phyloP scores from a whole-genome alignment of 768 basidiomycete genomes.

The Tylopilus subfusipes region DNA sequence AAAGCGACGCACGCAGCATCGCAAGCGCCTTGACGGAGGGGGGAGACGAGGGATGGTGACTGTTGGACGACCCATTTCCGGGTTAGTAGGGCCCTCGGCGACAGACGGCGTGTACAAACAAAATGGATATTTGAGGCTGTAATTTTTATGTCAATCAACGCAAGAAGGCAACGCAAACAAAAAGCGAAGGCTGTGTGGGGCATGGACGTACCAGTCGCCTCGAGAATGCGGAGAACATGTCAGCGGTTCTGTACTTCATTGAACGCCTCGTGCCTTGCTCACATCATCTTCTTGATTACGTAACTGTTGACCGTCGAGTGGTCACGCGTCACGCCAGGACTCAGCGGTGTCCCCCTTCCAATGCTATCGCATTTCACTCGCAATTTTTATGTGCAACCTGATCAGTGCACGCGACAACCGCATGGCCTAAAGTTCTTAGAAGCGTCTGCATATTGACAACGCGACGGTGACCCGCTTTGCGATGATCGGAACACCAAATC shows the following conservation, averaged over 20 bases:
- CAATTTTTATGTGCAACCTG: not conserved
- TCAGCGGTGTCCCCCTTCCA: no score
- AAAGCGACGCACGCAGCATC: constrained; percentile 56
- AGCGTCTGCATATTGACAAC: not conserved
- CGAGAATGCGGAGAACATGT: constrained; percentile 39
- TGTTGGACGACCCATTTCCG: constrained; percentile 23
- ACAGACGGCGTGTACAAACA: constrained; percentile 39
- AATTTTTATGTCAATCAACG: not conserved
- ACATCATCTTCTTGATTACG: not conserved
- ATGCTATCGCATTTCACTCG: not conserved
- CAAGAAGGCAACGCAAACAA: not conserved
- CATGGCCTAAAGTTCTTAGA: constrained; percentile 5
- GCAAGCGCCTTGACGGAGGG: constrained; percentile 60
- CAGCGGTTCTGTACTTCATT: not conserved
- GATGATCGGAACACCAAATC: constrained; percentile 10
- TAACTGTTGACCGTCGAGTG: not conserved
- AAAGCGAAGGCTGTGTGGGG: constrained; percentile 1
- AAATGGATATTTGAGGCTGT: constrained; percentile 62
- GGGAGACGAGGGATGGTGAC: constrained; percentile 64
- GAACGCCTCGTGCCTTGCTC: not conserved
- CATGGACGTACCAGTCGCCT: constrained; percentile 30
- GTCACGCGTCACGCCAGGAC: no score
- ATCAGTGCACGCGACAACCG: constrained; percentile 9
- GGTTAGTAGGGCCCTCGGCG: constrained; percentile 9
- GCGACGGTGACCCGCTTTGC: not conserved